Percentiles rank a stretch among this genome's conserved stretches.
phyloP scores from a whole-genome alignment of 352 stramenopile species.

The Phytophthora boehmeriae region DNA sequence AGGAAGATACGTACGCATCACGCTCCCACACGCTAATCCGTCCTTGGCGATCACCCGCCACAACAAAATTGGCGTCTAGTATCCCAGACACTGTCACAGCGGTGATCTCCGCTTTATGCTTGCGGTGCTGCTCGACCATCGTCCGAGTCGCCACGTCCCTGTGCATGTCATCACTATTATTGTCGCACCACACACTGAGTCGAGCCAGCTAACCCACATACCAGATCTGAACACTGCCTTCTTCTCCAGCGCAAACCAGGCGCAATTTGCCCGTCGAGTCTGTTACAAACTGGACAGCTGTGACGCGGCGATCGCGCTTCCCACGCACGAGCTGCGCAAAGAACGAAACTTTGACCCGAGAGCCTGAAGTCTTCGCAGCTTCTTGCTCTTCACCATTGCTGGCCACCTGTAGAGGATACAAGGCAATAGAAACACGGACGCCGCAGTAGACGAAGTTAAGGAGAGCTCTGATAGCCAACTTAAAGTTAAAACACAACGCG shows the following conservation, averaged over 20 bases:
- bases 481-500: not conserved
- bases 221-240: slow-evolving; percentile 80
- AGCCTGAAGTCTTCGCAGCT: no score
- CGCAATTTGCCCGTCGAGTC: slow-evolving; percentile 36
- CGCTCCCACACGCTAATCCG: slow-evolving; percentile 62
- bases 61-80: slow-evolving; percentile 49
- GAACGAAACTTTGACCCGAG: slow-evolving; percentile 37
- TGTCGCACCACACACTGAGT: not conserved
- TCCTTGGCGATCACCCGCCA: slow-evolving; percentile 69
- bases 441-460: no score
- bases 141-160: slow-evolving; percentile 57
- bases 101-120: slow-evolving; percentile 65
- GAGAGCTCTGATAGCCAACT: not conserved
- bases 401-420: slow-evolving; percentile 5
- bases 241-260: slow-evolving; percentile 66
- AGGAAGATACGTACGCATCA: slow-evolving; percentile 59
- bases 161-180: not conserved
- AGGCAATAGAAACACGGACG: not conserved
- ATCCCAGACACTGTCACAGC: slow-evolving; percentile 39
- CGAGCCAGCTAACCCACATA: slow-evolving; percentile 22
- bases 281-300: slow-evolving; percentile 52
- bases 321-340: slow-evolving; percentile 54
- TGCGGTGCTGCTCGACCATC: slow-evolving; percentile 69
- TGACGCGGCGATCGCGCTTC: slow-evolving; percentile 69
- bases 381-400: not conserved